Percentiles rank a stretch among this genome's conserved stretches.
Evolutionary conservation across 306 rosid genomes (phyloP).

Genomic region (Ceratonia siliqua): DNA sequence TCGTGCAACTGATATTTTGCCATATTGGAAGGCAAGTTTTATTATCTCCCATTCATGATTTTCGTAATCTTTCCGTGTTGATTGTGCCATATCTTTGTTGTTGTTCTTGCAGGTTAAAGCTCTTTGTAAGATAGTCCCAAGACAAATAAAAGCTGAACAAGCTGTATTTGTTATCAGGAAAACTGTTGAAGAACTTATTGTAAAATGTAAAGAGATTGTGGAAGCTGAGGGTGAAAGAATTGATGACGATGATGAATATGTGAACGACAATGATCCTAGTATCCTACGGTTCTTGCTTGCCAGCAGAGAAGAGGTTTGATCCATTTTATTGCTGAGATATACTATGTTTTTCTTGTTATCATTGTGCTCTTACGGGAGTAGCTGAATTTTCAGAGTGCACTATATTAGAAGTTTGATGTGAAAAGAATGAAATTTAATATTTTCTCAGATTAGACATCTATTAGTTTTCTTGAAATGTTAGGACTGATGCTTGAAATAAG

Average conservation of each 20-base stretch:
- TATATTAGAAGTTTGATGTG: not conserved
- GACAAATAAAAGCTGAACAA: conserved; percentile 89
- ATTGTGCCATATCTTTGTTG: not conserved
- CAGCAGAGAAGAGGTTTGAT: conserved; percentile 86
- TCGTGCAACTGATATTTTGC: conserved; percentile 88
- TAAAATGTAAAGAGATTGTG: conserved; percentile 84
- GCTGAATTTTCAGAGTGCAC: not conserved
- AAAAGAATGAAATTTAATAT: not conserved
- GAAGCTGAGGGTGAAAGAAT: conserved; percentile 91
- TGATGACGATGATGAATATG: conserved; percentile 73
- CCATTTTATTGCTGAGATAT: not conserved
- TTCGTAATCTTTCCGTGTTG: not conserved
- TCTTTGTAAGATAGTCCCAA: conserved; percentile 81
- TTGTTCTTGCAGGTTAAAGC: conserved; percentile 56
- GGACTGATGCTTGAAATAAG: not conserved
- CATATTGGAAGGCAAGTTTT: conserved; percentile 85
- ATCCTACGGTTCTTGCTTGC: conserved; percentile 90
- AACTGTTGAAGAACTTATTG: conserved; percentile 88
- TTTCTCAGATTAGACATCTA: not conserved
- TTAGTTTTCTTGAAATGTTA: conserved; percentile 4
- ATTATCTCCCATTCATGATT: not conserved
- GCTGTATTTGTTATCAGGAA: conserved; percentile 70
- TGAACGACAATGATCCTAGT: conserved; percentile 86
- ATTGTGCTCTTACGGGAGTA: not conserved
- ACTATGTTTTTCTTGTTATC: conserved; percentile 22